Percentiles rank a stretch among this genome's conserved stretches.
phyloP scores from a whole-genome alignment of 331 rosid genomes.

The Quercus tomentella region DNA sequence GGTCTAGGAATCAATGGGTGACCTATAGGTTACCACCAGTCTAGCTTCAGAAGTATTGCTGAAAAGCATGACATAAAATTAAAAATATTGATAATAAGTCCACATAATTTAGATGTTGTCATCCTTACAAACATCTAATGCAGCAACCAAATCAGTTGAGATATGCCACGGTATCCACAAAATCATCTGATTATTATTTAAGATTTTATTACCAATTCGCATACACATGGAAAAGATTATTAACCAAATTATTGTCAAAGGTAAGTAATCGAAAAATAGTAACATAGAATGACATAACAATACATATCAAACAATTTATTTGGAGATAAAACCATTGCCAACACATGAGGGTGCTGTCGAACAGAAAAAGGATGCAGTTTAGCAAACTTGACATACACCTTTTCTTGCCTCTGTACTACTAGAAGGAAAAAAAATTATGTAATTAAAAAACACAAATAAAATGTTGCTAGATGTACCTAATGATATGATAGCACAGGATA shows the following conservation, averaged over 20 bases:
- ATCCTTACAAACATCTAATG: too few relatives aligned
- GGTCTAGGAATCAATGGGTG: neutral
- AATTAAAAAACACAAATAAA: neutral
- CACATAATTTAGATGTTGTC: too few relatives aligned
- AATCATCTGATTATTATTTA: neutral
- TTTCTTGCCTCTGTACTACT: neutral
- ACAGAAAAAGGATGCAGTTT: neutral
- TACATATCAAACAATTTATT: neutral
- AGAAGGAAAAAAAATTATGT: neutral
- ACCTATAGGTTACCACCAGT: neutral
- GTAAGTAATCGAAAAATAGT: neutral
- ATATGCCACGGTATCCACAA: neutral
- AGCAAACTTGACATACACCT: neutral
- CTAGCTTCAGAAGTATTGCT: too few relatives aligned
- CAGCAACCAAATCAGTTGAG: too few relatives aligned
- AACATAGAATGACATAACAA: neutral
- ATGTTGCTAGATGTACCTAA: constrained; percentile 49
- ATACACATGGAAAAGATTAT: neutral
- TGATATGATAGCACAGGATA: constrained; percentile 71
- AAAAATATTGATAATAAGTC: too few relatives aligned
- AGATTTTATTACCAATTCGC: neutral
- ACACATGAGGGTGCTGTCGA: neutral
- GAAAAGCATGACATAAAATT: too few relatives aligned
- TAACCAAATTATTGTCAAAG: neutral
- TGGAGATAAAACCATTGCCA: neutral